A percentile compares a stretch with the other conserved stretches of the same genome.
These are phyloP conservation scores for Vaccinium macrocarpon DNA, from an alignment of 148 eudicot genomes.

Conservation along the genomic window DNA sequence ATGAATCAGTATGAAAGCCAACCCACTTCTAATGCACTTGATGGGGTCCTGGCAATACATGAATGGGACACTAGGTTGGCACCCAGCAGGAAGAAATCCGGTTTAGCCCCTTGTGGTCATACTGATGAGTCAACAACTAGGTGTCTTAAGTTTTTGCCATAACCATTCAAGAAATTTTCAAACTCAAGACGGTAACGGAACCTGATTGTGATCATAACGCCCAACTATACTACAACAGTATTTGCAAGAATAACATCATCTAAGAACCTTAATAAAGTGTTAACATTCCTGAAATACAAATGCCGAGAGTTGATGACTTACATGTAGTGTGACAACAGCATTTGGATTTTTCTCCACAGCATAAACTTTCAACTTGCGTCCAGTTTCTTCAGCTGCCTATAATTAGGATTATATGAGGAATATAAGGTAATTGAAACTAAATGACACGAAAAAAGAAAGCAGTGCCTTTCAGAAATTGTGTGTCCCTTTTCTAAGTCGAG, in stretches of 20 bases:
- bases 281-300: not conserved
- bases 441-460: not conserved
- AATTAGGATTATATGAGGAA: conserved; percentile 8
- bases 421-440: not conserved
- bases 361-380: conserved; percentile 83
- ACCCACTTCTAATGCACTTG: not conserved
- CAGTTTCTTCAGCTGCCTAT: conserved; percentile 96
- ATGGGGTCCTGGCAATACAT: not conserved
- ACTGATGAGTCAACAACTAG: not conserved
- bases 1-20: not conserved
- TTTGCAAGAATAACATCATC: not conserved
- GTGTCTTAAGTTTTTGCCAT: not conserved
- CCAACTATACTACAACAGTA: not conserved
- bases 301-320: conserved; percentile 35
- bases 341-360: conserved; percentile 99
- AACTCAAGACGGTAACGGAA: not conserved
- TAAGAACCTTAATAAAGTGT: not conserved
- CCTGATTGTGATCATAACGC: not conserved
- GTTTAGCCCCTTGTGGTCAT: not conserved
- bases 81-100: not conserved
- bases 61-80: not conserved
- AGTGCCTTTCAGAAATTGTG: not conserved
- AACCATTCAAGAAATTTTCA: not conserved
- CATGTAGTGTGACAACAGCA: conserved; percentile 95
- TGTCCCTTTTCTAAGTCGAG: not conserved